Percentiles rank a stretch among this genome's conserved stretches.
Conservation (phyloP, 345 rosid species). For the Lepidium sativum region DNA sequence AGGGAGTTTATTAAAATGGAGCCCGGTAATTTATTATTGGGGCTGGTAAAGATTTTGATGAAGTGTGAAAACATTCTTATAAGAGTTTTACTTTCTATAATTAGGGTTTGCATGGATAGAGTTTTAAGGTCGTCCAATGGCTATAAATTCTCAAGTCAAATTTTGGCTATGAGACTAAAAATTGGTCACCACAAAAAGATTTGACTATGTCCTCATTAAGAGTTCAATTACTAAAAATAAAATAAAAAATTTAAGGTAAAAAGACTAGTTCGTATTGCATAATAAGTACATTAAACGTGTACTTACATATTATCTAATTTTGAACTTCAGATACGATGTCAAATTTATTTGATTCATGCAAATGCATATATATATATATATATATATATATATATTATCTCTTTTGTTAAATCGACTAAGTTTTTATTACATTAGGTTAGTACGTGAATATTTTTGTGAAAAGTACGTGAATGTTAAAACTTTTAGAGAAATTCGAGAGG, state of each 20-base stretch:
- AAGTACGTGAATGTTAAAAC: too few species aligned
- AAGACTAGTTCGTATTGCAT: background rate
- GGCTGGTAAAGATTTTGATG: constrained; percentile 2
- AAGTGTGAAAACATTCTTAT: constrained; percentile 17
- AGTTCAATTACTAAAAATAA: constrained; percentile 17
- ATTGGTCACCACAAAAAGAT: constrained; percentile 4
- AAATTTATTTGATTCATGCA: too few species aligned
- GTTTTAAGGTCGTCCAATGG: constrained; percentile 18
- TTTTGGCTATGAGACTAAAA: background rate
- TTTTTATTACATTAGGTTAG: too few species aligned
- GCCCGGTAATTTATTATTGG: constrained; percentile 5
- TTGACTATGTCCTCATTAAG: constrained; percentile 6
- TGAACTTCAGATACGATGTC: background rate
- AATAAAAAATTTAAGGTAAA: background rate
- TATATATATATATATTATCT: too few species aligned
- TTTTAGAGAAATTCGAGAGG: too few species aligned
- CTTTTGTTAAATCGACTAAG: too few species aligned
- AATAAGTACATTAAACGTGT: background rate
- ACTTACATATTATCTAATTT: background rate
- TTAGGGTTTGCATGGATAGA: constrained; percentile 18
- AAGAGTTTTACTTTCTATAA: constrained; percentile 14
- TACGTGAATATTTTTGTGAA: too few species aligned
- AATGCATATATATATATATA: too few species aligned
- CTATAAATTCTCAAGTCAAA: constrained; percentile 2
- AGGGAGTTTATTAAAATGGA: constrained; percentile 16